phyloP scores from a whole-genome alignment of 306 rosid genomes.

The Lagenaria siceraria region DNA sequence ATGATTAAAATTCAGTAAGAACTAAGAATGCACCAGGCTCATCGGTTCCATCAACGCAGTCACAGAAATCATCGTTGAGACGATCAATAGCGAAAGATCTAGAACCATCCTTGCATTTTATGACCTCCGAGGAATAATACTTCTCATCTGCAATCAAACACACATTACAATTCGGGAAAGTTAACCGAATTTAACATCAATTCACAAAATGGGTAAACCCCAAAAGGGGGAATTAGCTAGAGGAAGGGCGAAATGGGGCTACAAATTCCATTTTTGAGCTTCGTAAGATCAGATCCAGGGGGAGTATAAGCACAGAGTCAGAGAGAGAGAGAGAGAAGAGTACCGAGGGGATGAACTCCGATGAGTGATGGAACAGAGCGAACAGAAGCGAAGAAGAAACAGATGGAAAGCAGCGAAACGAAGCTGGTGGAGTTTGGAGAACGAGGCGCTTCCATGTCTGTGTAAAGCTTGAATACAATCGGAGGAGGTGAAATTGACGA shows the following conservation, averaged over 20 bases:
- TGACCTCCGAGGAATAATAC: conserved; percentile 39
- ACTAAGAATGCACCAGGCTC: conserved; percentile 45
- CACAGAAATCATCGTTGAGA: conserved; percentile 75
- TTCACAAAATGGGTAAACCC: conserved; percentile 9
- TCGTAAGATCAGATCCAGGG: not conserved
- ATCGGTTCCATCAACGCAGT: conserved; percentile 82
- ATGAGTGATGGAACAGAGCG: conserved; percentile 25
- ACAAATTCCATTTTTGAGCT: not conserved
- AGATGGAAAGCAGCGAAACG: conserved; percentile 17
- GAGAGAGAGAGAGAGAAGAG: not conserved
- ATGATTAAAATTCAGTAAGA: not conserved
- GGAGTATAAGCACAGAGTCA: not conserved
- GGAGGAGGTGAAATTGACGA: not conserved
- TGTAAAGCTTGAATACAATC: not conserved
- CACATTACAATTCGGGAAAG: conserved; percentile 5
- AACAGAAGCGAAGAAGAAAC: conserved; percentile 18
- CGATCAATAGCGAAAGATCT: conserved; percentile 60
- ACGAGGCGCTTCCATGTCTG: conserved; percentile 12
- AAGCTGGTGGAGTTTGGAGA: not conserved
- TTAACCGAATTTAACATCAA: not conserved
- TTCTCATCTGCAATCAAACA: conserved; percentile 55
- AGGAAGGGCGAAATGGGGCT: not conserved
- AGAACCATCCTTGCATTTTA: conserved; percentile 65
- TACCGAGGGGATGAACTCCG: conserved; percentile 81
- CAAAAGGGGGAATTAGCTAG: not conserved